Base-by-base conservation (phyloP, 305 asterid species). In the Stenogyne calaminthoides region DNA sequence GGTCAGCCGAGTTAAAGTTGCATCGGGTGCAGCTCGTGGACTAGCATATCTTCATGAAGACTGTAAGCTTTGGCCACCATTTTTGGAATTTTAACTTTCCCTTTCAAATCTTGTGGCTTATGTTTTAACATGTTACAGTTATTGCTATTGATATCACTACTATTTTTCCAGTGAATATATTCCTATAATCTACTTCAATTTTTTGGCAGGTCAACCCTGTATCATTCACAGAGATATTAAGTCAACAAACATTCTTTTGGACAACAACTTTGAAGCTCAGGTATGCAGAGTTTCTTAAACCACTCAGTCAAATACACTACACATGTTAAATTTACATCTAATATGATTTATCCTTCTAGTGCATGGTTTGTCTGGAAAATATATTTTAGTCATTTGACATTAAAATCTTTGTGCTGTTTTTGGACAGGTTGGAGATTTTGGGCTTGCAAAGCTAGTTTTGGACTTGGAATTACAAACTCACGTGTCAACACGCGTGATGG, bases 161-260 rank as follows among this genome's bases (percentile, higher is more conserved):
- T 16, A 18, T 16, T 52, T 52, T 18, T 12, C 9, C 16, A 12
- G 6, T 46, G 15, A n/a, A 46, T 46, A 46, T 46, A 12, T 46
- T 19, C 58, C 22, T 52, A 52, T 52, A 52, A 51, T 51, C 7
- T 15, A 15, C 58, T 52, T 16, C 22, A 52, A 52, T 2, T 16
- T 16, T 52, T 52, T 52, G 58, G 58, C 58, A 52, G 58, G 58
- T 52, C 58, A 52, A 52, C 58, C 58, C 27, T 27, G 58, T 52
- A 52, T 52, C 8, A 52, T 52, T 52, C 58, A 52, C 5, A 52
- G 58, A 52, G 58, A 52, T 52, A 52, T 52, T 9, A 52, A 52
- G 58, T 52, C 58, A 52, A 52, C 22, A 52, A 52, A 52, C 58
- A 52, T 52, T 52, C 58, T 52, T 5, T 52, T 18, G 58, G 58